Percentiles rank a stretch among this genome's conserved stretches.
These are phyloP conservation scores for Oleoguttula mirabilis DNA, from an alignment of 495 filamentous ascomycete genomes.

Conservation along the genomic window DNA sequence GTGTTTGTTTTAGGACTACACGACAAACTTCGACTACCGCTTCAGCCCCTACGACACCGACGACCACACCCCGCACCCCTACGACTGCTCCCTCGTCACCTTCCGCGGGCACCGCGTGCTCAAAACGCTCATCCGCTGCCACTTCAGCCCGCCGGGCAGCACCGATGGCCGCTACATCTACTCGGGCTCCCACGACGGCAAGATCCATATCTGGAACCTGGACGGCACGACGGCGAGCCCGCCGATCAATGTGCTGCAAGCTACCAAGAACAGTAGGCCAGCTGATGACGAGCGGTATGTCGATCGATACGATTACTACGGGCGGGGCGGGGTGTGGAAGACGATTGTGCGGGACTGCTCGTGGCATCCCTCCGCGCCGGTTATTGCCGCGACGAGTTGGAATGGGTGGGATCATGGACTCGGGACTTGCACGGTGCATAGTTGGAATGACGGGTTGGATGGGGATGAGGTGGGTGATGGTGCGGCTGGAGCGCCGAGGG, in stretches of 20 bases:
- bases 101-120: conserved; percentile 82
- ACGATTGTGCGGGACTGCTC: conserved; percentile 86
- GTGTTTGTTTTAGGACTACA: conserved; percentile 36
- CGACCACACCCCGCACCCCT: conserved; percentile 59
- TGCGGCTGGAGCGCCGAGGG: neutral
- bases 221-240: conserved; percentile 76
- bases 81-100: conserved; percentile 87
- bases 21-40: conserved; percentile 77
- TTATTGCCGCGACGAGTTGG: conserved; percentile 78
- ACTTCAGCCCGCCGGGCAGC: conserved; percentile 83
- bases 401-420: conserved; percentile 56
- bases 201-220: conserved; percentile 83
- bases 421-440: conserved; percentile 66
- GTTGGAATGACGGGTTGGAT: conserved; percentile 54
- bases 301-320: conserved; percentile 25
- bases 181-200: conserved; percentile 75
- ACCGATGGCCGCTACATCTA: conserved; percentile 91
- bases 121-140: conserved; percentile 83
- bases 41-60: conserved; percentile 56
- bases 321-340: conserved; percentile 43
- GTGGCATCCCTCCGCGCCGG: conserved; percentile 86
- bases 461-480: conserved; percentile 45
- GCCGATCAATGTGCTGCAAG: conserved; percentile 56
- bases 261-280: conserved; percentile 50
- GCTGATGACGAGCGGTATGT: conserved; percentile 29